Percentiles rank a stretch among this genome's conserved stretches.
These are phyloP conservation scores for Neurospora crassa DNA, from an alignment of 2,329 filamentous ascomycete genomes.

Conservation along the genomic window DNA sequence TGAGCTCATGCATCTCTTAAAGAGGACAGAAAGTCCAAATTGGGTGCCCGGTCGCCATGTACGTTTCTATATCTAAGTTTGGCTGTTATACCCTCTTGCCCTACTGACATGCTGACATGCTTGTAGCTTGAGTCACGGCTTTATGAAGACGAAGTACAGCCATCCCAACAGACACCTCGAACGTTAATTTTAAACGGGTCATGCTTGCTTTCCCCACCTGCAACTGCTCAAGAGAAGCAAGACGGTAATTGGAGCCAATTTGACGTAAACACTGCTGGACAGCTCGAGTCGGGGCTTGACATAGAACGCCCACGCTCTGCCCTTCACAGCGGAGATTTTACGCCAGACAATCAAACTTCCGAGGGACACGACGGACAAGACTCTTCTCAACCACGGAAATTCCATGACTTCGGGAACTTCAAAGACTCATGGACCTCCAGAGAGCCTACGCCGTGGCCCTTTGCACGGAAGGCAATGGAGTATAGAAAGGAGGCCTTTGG, in stretches of 20 bases:
- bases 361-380: conserved; percentile 15
- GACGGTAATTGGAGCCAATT: conserved; percentile 22
- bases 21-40: conserved; percentile 64
- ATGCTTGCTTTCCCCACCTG: conserved; percentile 34
- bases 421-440: conserved; percentile 17
- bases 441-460: conserved; percentile 37
- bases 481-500: conserved; percentile 26
- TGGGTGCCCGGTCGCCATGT: conserved; percentile 62
- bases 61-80: conserved; percentile 18
- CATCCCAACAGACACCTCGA: conserved; percentile 28
- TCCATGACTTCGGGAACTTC: conserved; percentile 6
- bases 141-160: conserved; percentile 23
- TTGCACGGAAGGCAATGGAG: conserved; percentile 26
- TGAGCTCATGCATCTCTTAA: conserved; percentile 76
- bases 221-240: conserved; percentile 38
- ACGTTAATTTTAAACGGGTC: conserved; percentile 27
- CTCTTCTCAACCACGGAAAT: conserved; percentile 2
- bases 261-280: conserved; percentile 26
- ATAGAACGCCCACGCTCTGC: conserved; percentile 79
- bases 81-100: neutral
- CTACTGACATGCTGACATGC: conserved; percentile 12
- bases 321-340: conserved; percentile 59
- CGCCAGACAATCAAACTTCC: conserved; percentile 29
- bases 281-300: conserved; percentile 44
- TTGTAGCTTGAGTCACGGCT: conserved; percentile 32